Evolutionary conservation across 805 yeast genomes (phyloP).

Genomic region (Nakazawaea holstii): DNA sequence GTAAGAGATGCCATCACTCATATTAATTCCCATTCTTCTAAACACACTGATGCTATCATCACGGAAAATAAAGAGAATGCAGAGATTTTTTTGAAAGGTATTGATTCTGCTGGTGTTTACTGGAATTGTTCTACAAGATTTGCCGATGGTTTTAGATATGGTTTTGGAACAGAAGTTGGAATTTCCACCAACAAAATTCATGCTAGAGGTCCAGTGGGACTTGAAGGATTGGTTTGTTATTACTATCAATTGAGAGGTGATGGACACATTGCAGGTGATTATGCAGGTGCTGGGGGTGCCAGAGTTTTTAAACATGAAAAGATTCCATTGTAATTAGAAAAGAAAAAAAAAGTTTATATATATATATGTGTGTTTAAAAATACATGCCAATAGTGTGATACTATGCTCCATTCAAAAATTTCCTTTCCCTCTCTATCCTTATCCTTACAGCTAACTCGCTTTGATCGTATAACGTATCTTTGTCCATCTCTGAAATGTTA

Average conservation of each 20-base stretch:
- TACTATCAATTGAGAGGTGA: conserved; percentile 89
- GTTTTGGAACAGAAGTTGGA: conserved; percentile 98
- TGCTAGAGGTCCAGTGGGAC: conserved; percentile 98
- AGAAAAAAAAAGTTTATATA: not conserved
- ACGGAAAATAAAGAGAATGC: conserved; percentile 73
- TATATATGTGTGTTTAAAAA: no score
- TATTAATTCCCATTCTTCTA: conserved; percentile 88
- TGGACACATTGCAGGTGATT: conserved; percentile 91
- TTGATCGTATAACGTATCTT: conserved; percentile 22
- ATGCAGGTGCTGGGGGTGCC: conserved; percentile 88
- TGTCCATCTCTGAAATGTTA: conserved; percentile 15
- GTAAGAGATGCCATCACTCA: conserved; percentile 76
- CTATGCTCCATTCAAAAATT: conserved; percentile 6
- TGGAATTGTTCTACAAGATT: conserved; percentile 97
- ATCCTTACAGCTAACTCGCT: conserved; percentile 27
- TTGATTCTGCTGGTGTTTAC: conserved; percentile 94
- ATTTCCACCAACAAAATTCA: conserved; percentile 95
- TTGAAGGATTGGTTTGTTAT: conserved; percentile 93
- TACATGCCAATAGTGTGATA: no score
- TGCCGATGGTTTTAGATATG: conserved; percentile 98
- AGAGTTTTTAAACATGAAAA: conserved; percentile 73
- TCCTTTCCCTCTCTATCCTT: conserved; percentile 28
- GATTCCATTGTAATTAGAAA: conserved; percentile 17
- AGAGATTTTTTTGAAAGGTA: conserved; percentile 69
- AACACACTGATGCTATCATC: conserved; percentile 90